phyloP scores from a whole-genome alignment of 2,329 filamentous ascomycete species.

The Tolypocladium endophyticum region DNA sequence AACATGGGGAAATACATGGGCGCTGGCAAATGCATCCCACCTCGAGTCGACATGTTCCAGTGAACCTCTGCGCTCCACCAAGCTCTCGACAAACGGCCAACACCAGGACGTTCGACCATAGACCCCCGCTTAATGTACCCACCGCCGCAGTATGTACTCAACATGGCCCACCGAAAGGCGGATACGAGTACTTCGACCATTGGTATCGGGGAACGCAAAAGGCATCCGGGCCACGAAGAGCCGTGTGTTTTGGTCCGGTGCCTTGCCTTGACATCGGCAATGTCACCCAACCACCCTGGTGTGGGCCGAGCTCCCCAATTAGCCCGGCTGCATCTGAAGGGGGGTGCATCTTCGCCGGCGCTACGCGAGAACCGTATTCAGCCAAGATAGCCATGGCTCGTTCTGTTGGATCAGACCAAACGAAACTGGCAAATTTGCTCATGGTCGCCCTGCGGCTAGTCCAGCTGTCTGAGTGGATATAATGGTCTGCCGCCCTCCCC shows the following conservation, averaged over 20 bases:
- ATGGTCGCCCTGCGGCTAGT: neutral
- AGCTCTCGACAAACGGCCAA: neutral
- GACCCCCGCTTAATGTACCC: neutral
- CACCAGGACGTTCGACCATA: neutral
- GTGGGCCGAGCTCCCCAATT: slow-evolving; percentile 2
- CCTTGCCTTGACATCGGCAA: neutral
- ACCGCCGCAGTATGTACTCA: neutral
- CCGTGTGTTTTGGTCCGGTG: neutral
- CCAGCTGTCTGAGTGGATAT: slow-evolving; percentile 1
- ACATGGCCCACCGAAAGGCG: neutral
- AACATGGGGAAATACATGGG: neutral
- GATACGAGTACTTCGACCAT: neutral
- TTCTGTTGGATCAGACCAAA: neutral
- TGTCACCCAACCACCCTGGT: slow-evolving; percentile 2
- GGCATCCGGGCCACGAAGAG: neutral
- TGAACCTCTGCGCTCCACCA: neutral
- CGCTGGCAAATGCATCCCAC: neutral
- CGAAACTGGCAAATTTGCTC: neutral
- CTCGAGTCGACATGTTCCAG: neutral
- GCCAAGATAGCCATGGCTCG: neutral
- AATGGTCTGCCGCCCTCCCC: slow-evolving; percentile 5
- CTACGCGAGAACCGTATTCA: slow-evolving; percentile 1
- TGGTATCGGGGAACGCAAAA: neutral
- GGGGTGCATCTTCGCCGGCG: neutral
- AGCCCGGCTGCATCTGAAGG: neutral